Evolutionary conservation across 2,329 filamentous ascomycete species (phyloP).

Genomic region (Paraphoma chrysanthemicola): DNA sequence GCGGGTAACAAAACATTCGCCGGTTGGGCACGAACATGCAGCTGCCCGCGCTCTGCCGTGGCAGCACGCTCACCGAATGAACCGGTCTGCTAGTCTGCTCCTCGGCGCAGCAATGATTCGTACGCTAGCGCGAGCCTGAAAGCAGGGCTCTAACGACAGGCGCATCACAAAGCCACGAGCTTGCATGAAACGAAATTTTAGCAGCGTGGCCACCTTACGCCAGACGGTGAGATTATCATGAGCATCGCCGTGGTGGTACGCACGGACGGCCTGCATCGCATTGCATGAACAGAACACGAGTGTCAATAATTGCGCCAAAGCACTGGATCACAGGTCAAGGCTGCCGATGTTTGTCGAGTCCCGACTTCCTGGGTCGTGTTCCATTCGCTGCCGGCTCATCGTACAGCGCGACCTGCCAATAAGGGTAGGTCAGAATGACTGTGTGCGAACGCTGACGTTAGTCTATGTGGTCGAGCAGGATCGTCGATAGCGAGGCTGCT

Average conservation of each 20-base stretch:
- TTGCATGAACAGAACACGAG: slow-evolving; percentile 31
- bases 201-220: slow-evolving; percentile 22
- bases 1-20: slow-evolving; percentile 20
- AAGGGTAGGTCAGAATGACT: slow-evolving; percentile 3
- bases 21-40: slow-evolving; percentile 29
- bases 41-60: slow-evolving; percentile 22
- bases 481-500: neutral
- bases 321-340: slow-evolving; percentile 3
- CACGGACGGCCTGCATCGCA: slow-evolving; percentile 17
- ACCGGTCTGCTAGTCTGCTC: slow-evolving; percentile 26
- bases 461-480: neutral
- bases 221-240: slow-evolving; percentile 10
- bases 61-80: slow-evolving; percentile 16
- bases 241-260: slow-evolving; percentile 17
- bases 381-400: slow-evolving; percentile 18
- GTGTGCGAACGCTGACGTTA: neutral
- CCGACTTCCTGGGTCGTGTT: slow-evolving; percentile 21
- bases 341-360: slow-evolving; percentile 9
- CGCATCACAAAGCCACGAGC: slow-evolving; percentile 36
- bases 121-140: slow-evolving; percentile 24
- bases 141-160: slow-evolving; percentile 36
- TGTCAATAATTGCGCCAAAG: slow-evolving; percentile 3
- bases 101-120: slow-evolving; percentile 36
- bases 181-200: slow-evolving; percentile 35
- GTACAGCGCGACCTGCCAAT: slow-evolving; percentile 13